Percentiles rank a stretch among this genome's conserved stretches.
phyloP scores from a whole-genome alignment of 2,329 filamentous ascomycete genomes.

The Penicillium brasilianum region DNA sequence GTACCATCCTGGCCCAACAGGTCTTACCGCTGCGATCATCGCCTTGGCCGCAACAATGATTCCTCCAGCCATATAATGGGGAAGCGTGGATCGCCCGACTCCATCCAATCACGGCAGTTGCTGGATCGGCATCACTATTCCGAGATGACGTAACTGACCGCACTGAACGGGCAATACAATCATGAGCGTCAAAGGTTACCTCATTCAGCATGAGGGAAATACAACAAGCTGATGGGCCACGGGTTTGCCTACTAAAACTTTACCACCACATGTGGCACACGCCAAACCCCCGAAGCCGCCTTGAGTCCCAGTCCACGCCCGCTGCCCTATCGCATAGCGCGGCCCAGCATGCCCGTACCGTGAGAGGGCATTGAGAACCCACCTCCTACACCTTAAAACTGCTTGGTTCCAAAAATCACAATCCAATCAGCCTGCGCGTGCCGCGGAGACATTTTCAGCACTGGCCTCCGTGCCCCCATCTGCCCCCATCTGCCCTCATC shows the following conservation, averaged over 20 bases:
- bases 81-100: slow-evolving; percentile 5
- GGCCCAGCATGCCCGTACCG: slow-evolving; percentile 2
- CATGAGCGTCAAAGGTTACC: not conserved
- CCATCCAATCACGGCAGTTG: slow-evolving; percentile 1
- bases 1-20: not conserved
- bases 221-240: not conserved
- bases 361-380: not conserved
- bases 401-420: not conserved
- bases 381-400: slow-evolving; percentile 10
- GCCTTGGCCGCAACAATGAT: not conserved
- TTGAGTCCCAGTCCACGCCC: not conserved
- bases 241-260: slow-evolving; percentile 10
- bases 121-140: slow-evolving; percentile 21
- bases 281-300: not conserved
- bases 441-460: slow-evolving; percentile 22
- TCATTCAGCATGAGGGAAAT: not conserved
- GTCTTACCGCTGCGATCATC: slow-evolving; percentile 1
- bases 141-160: slow-evolving; percentile 25
- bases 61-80: not conserved
- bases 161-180: not conserved
- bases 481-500: slow-evolving; percentile 2
- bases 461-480: slow-evolving; percentile 7
- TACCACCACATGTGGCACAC: slow-evolving; percentile 5
- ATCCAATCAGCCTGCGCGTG: slow-evolving; percentile 20
- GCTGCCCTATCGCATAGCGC: slow-evolving; percentile 9